Conservation (phyloP, 1,284 basidiomycete species). For the Mycena sp. region DNA sequence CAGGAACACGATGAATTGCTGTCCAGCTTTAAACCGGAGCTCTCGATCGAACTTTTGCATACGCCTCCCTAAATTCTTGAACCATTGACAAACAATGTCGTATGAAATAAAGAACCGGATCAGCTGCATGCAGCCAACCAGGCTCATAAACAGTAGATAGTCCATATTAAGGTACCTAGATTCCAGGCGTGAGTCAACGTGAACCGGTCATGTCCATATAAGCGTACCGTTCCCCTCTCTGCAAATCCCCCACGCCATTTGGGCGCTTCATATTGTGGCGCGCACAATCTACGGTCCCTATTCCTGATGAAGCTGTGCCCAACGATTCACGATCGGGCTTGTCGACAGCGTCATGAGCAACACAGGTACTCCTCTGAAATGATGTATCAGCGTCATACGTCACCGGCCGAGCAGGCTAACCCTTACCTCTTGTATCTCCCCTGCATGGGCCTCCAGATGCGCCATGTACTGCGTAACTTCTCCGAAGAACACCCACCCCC, state of each 20-base stretch:
- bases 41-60: neutral
- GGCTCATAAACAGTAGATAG: neutral
- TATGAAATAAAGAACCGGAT: neutral
- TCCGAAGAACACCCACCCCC: neutral
- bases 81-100: neutral
- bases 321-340: neutral
- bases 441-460: neutral
- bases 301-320: neutral
- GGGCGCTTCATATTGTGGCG: neutral
- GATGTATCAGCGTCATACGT: neutral
- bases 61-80: neutral
- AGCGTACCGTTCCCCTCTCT: neutral
- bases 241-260: neutral
- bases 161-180: neutral
- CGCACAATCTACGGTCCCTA: neutral
- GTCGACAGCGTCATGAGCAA: neutral
- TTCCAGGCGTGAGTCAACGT: no score
- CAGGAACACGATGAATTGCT: neutral
- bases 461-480: neutral
- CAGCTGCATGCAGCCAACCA: neutral
- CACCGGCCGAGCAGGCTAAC: no score
- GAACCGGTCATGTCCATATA: neutral
- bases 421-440: neutral
- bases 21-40: neutral
- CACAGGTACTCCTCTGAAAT: neutral